These are phyloP conservation scores for Diplotaxis tenuifolia DNA, from an alignment of 345 rosid genomes.

Conservation along the genomic window DNA sequence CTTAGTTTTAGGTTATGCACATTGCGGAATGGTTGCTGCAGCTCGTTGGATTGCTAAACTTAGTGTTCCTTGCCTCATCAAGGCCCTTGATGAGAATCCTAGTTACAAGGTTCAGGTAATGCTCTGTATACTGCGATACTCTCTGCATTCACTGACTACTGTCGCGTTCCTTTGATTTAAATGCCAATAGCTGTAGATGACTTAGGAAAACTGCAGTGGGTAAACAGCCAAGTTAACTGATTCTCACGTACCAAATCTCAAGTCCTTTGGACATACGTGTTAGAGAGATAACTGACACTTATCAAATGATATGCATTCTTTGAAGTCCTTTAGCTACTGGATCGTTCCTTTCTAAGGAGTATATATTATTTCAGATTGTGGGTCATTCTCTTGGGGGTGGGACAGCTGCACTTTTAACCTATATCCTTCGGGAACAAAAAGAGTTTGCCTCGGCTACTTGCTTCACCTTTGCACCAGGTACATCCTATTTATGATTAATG, in stretches of 20 bases:
- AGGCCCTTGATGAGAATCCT: conserved; percentile 67
- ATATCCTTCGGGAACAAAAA: conserved; percentile 83
- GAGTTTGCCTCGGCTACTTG: conserved; percentile 80
- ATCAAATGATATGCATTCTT: background rate
- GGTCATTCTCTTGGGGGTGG: conserved; percentile 99
- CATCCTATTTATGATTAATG: background rate
- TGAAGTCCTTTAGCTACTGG: conserved; percentile 1
- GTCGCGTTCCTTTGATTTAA: background rate
- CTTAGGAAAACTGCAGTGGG: background rate
- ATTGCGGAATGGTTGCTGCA: conserved; percentile 99
- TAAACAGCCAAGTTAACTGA: too few relatives aligned
- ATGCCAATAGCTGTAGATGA: background rate
- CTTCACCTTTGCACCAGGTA: conserved; percentile 94
- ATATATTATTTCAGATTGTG: conserved; percentile 57
- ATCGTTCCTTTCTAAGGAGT: conserved; percentile 5
- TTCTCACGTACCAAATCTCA: conserved; percentile 1
- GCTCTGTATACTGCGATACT: background rate
- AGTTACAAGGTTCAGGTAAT: conserved; percentile 78
- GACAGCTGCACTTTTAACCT: conserved; percentile 89
- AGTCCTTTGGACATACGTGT: background rate
- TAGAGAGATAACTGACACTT: background rate
- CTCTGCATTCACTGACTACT: conserved; percentile 4
- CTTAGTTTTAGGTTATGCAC: conserved; percentile 95
- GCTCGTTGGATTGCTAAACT: conserved; percentile 98
- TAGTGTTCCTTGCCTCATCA: conserved; percentile 71